Conservation (phyloP, 1,139 yeast species). For the Pichia sp. region DNA sequence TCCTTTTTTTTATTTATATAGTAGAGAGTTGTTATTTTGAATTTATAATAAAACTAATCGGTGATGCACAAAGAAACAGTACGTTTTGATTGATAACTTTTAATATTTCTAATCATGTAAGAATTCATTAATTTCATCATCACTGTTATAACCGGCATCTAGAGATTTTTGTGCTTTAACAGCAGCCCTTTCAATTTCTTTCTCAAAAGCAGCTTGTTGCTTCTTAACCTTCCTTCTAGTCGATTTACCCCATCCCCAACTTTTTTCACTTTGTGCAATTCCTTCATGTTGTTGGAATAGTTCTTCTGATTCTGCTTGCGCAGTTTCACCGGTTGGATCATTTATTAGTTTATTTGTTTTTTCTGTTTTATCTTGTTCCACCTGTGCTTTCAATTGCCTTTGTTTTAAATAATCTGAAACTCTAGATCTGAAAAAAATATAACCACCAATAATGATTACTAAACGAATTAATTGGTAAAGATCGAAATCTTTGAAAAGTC, state of each 20-base stretch:
- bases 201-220: constrained; percentile 49
- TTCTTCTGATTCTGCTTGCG: constrained; percentile 18
- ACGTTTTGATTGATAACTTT: too few relatives aligned
- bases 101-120: constrained; percentile 54
- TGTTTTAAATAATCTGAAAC: constrained; percentile 39
- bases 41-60: too few relatives aligned
- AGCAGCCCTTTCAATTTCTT: constrained; percentile 32
- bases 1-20: too few relatives aligned
- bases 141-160: constrained; percentile 48
- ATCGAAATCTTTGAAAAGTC: constrained; percentile 28
- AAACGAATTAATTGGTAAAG: constrained; percentile 34
- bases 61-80: too few relatives aligned
- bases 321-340: constrained; percentile 13
- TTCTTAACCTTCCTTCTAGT: constrained; percentile 54
- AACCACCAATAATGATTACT: constrained; percentile 41
- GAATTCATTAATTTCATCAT: constrained; percentile 60
- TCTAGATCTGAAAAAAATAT: constrained; percentile 37
- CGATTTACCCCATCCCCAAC: constrained; percentile 76
- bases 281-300: constrained; percentile 5
- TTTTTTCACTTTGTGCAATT: constrained; percentile 30
- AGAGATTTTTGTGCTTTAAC: constrained; percentile 29
- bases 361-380: constrained; percentile 42
- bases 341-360: constrained; percentile 34
- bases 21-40: too few relatives aligned
- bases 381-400: constrained; percentile 46